Conservation (phyloP, 2,329 filamentous ascomycete genomes). For the Furcasterigmium furcatum region DNA sequence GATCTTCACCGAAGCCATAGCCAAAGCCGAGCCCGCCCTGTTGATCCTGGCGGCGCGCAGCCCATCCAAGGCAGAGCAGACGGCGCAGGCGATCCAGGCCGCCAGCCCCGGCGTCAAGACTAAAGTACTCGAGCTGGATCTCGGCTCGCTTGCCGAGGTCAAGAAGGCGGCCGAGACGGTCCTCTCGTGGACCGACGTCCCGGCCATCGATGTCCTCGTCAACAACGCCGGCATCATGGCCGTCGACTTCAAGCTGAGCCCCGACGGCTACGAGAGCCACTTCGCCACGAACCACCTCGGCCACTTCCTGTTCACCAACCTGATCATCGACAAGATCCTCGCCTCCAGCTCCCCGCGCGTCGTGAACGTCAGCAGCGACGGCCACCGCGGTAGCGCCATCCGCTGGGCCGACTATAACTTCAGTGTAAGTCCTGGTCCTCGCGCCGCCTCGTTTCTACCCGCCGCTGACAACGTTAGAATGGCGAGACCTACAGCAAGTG, state of each 20-base stretch:
- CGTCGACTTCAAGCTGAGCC: constrained; percentile 25
- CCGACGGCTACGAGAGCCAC: constrained; percentile 39
- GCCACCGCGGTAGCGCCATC: constrained; percentile 23
- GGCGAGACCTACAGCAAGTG: constrained; percentile 21
- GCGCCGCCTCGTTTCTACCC: constrained; percentile 4
- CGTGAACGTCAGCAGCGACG: constrained; percentile 35
- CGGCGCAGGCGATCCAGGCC: constrained; percentile 26
- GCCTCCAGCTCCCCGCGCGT: constrained; percentile 28
- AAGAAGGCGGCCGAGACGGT: constrained; percentile 31
- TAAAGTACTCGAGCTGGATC: constrained; percentile 30
- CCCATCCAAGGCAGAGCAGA: constrained; percentile 31
- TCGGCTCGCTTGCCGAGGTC: constrained; percentile 33
- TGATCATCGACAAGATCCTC: constrained; percentile 39
- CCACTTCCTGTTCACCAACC: constrained; percentile 42
- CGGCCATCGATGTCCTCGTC: constrained; percentile 35
- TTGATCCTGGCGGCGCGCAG: constrained; percentile 44
- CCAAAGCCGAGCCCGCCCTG: constrained; percentile 32
- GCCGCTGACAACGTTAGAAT: constrained; percentile 18
- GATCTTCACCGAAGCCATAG: constrained; percentile 30
- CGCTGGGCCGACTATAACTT: constrained; percentile 29
- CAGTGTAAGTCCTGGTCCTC: constrained; percentile 16
- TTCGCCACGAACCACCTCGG: constrained; percentile 42
- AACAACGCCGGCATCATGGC: constrained; percentile 42
- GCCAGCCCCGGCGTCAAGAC: constrained; percentile 26
- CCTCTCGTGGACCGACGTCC: constrained; percentile 24